Conservation (phyloP, 1,284 basidiomycete species). For the Moniliophthora roreri region DNA sequence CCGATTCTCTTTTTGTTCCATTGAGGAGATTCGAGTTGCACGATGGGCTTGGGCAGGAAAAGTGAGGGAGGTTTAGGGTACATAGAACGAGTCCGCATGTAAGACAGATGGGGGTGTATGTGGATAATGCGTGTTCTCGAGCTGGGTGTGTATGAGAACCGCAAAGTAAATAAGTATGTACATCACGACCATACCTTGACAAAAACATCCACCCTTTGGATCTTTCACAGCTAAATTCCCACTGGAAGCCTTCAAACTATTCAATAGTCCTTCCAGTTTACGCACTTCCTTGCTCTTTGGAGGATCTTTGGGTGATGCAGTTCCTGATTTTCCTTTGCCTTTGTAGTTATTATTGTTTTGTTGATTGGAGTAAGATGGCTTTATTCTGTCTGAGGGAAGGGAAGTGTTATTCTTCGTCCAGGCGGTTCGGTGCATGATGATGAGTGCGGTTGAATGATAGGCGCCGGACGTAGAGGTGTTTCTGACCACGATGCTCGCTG, state of each 20-base stretch:
- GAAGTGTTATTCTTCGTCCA: conserved; percentile 38
- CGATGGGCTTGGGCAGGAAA: conserved; percentile 64
- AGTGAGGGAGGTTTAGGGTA: conserved; percentile 51
- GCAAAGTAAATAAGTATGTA: neutral
- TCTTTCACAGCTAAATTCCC: conserved; percentile 37
- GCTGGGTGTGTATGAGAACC: conserved; percentile 37
- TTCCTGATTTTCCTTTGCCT: conserved; percentile 29
- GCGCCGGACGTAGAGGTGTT: too few relatives aligned
- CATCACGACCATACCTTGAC: conserved; percentile 47
- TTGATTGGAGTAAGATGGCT: conserved; percentile 24
- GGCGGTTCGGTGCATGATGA: conserved; percentile 33
- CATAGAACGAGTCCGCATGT: conserved; percentile 66
- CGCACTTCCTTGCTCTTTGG: conserved; percentile 45
- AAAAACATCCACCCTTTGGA: conserved; percentile 65
- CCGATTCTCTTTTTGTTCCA: conserved; percentile 24
- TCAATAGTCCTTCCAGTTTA: conserved; percentile 41
- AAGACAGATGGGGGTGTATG: conserved; percentile 54
- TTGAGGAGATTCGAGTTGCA: conserved; percentile 44
- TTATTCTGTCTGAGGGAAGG: conserved; percentile 50
- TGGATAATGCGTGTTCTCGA: conserved; percentile 53
- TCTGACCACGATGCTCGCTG: too few relatives aligned
- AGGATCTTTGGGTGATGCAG: conserved; percentile 22
- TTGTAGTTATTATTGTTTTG: conserved; percentile 23
- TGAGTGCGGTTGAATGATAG: neutral
- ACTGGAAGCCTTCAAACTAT: conserved; percentile 29